Conservation (phyloP, 805 yeast genomes). For the Cyberlindnera veronae region DNA sequence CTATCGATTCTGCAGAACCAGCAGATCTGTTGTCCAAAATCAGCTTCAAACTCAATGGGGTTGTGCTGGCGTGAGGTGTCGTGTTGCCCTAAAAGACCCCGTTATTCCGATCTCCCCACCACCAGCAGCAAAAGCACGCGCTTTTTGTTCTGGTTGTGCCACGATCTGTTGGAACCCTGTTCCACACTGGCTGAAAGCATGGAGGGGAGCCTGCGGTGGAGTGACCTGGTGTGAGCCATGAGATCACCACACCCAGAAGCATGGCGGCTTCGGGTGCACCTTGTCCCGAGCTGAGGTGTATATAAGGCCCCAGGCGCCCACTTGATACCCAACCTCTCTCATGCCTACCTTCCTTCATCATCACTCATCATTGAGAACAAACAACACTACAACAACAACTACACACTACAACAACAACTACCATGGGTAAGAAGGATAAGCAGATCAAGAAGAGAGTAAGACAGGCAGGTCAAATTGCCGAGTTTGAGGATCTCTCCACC, state of each 20-base stretch:
- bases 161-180: too few relatives aligned
- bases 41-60: too few relatives aligned
- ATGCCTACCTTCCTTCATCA: neutral
- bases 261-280: too few relatives aligned
- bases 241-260: too few relatives aligned
- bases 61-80: too few relatives aligned
- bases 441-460: slow-evolving; percentile 21
- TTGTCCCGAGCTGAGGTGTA: neutral
- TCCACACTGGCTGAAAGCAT: too few relatives aligned
- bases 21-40: too few relatives aligned
- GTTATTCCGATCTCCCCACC: too few relatives aligned
- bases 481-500: slow-evolving; percentile 58
- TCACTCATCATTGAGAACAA: slow-evolving; percentile 1
- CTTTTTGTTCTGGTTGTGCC: too few relatives aligned
- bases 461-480: slow-evolving; percentile 24
- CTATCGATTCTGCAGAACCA: too few relatives aligned
- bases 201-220: slow-evolving; percentile 5
- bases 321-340: neutral
- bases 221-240: slow-evolving; percentile 4
- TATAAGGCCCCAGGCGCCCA: neutral
- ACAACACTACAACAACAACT: slow-evolving; percentile 1
- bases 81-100: too few relatives aligned
- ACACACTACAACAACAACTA: slow-evolving; percentile 6
- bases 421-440: slow-evolving; percentile 22
- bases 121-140: too few relatives aligned